These are phyloP conservation scores for Claviceps pusilla DNA, from an alignment of 2,329 filamentous ascomycete genomes.

Conservation along the genomic window DNA sequence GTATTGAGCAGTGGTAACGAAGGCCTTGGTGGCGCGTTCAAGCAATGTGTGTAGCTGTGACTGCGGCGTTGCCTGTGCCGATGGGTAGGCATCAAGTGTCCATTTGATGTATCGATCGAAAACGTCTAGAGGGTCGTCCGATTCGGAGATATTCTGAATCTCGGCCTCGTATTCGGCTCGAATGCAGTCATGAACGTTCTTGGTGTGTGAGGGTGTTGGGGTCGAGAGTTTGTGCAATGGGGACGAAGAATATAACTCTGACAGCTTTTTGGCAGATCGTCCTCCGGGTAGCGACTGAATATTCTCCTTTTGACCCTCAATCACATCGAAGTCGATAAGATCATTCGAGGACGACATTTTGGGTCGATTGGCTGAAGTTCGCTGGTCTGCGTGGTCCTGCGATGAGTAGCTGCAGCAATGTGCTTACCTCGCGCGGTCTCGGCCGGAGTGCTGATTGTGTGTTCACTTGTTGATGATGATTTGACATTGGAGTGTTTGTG, in stretches of 20 bases:
- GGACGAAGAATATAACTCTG: conserved; percentile 60
- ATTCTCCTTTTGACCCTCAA: conserved; percentile 95
- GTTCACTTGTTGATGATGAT: conserved; percentile 8
- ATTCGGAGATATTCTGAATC: conserved; percentile 61
- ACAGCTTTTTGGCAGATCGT: conserved; percentile 77
- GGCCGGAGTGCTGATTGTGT: background rate
- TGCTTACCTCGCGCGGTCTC: background rate
- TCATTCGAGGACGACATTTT: conserved; percentile 37
- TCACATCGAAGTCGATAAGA: conserved; percentile 69
- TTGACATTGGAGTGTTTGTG: background rate
- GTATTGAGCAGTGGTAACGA: conserved; percentile 74
- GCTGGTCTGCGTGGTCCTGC: conserved; percentile 1
- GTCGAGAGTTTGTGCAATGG: conserved; percentile 42
- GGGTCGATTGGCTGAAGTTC: conserved; percentile 10
- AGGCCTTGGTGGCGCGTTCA: conserved; percentile 82
- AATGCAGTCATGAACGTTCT: conserved; percentile 63
- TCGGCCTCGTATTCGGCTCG: conserved; percentile 79
- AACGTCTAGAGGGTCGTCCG: conserved; percentile 86
- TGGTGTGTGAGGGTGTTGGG: conserved; percentile 55
- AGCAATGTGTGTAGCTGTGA: conserved; percentile 82
- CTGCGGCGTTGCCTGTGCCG: conserved; percentile 76
- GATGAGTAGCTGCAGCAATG: background rate
- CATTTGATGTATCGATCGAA: conserved; percentile 96
- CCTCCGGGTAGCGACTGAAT: conserved; percentile 83
- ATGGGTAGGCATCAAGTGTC: conserved; percentile 90